These are phyloP conservation scores for Nannizzia gypsea DNA, from an alignment of 2,329 filamentous ascomycete species.

Conservation along the genomic window DNA sequence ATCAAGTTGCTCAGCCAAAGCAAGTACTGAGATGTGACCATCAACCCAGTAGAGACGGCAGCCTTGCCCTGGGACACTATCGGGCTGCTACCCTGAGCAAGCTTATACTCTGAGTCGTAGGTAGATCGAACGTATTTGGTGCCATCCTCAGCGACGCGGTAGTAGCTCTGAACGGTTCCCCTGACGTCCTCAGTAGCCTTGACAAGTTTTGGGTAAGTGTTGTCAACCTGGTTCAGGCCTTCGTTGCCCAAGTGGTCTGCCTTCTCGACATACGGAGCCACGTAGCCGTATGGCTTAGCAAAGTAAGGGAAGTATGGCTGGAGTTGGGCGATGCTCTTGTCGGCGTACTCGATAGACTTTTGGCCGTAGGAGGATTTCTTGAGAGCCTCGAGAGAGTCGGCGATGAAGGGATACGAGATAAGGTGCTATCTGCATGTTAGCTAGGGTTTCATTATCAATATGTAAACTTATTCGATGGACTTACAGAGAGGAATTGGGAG, in stretches of 20 bases:
- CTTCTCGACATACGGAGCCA: slow-evolving; percentile 72
- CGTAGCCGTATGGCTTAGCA: slow-evolving; percentile 64
- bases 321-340: slow-evolving; percentile 63
- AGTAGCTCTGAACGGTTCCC: slow-evolving; percentile 49
- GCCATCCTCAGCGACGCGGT: slow-evolving; percentile 50
- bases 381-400: slow-evolving; percentile 65
- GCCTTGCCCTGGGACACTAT: slow-evolving; percentile 60
- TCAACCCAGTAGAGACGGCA: slow-evolving; percentile 52
- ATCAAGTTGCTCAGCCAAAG: slow-evolving; percentile 41
- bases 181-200: slow-evolving; percentile 62
- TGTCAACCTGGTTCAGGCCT: slow-evolving; percentile 57
- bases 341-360: slow-evolving; percentile 64
- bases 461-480: slow-evolving; percentile 5
- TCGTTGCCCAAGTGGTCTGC: slow-evolving; percentile 66
- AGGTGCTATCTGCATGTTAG: slow-evolving; percentile 53
- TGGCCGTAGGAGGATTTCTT: slow-evolving; percentile 72
- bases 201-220: slow-evolving; percentile 60
- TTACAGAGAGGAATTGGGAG: slow-evolving; percentile 37
- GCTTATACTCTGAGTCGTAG: slow-evolving; percentile 37
- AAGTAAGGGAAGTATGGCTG: slow-evolving; percentile 70
- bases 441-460: not conserved
- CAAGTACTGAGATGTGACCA: slow-evolving; percentile 55
- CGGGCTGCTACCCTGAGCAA: slow-evolving; percentile 41
- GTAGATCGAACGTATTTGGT: slow-evolving; percentile 34
- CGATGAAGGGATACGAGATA: slow-evolving; percentile 69